phyloP scores from a whole-genome alignment of 176 grass and related monocot genomes.

The Juncus effusus region DNA sequence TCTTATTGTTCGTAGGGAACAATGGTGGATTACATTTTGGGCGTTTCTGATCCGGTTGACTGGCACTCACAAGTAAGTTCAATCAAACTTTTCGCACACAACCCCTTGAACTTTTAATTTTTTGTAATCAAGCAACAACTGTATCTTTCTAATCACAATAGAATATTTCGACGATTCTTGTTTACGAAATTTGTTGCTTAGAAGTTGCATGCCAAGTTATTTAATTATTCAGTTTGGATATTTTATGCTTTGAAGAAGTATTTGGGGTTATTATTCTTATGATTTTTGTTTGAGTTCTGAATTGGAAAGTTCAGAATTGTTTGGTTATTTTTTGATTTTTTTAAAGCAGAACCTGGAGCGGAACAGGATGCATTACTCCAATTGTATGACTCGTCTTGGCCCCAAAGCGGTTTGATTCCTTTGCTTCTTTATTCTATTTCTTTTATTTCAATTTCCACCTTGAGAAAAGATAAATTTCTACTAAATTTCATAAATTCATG shows the following conservation, averaged over 20 bases:
- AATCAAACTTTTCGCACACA: not conserved
- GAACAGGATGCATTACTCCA: conserved; percentile 68
- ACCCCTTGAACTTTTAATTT: not conserved
- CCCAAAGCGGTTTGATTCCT: conserved; percentile 34
- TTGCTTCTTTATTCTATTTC: not conserved
- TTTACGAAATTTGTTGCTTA: too few species aligned
- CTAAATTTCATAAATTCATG: too few species aligned
- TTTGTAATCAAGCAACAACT: too few species aligned
- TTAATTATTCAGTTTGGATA: not conserved
- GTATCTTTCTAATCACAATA: too few species aligned
- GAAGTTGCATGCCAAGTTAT: too few species aligned
- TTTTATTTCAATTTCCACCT: too few species aligned
- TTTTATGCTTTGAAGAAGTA: not conserved
- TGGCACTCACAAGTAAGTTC: conserved; percentile 62
- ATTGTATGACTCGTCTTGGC: conserved; percentile 54
- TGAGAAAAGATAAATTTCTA: too few species aligned
- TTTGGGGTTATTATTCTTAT: not conserved
- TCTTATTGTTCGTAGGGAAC: conserved; percentile 27
- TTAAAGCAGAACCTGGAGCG: conserved; percentile 62
- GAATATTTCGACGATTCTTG: too few species aligned
- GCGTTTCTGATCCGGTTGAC: conserved; percentile 59
- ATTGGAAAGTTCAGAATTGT: not conserved
- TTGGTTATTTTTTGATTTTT: conserved; percentile 3
- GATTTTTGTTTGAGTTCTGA: conserved; percentile 4
- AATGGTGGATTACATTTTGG: conserved; percentile 94